A percentile compares a stretch with the other conserved stretches of the same genome.
These are phyloP conservation scores for Tetrahymena borealis DNA, from an alignment of 73 alveolate genomes.

Conservation along the genomic window DNA sequence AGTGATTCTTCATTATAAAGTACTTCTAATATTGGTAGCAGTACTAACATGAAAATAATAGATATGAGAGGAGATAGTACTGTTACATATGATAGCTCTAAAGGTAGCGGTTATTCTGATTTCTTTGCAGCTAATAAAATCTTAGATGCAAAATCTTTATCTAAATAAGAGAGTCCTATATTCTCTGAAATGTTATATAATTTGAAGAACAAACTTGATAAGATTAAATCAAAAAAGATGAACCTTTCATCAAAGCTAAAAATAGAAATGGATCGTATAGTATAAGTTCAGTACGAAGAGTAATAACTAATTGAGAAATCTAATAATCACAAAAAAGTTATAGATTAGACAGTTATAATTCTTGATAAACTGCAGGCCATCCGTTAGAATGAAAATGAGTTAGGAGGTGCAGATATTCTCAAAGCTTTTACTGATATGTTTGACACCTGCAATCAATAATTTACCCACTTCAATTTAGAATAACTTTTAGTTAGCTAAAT, in stretches of 20 bases:
- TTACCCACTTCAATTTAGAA: neutral
- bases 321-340: neutral
- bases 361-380: neutral
- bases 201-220: neutral
- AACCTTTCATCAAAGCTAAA: neutral
- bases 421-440: neutral
- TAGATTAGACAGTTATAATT: neutral
- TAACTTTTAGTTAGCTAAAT: neutral
- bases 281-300: neutral
- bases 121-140: neutral
- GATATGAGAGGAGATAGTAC: neutral
- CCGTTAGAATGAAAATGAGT: neutral
- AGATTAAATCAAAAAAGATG: neutral
- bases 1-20: neutral
- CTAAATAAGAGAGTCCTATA: neutral
- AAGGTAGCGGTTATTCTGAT: neutral
- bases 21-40: neutral
- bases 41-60: neutral
- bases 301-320: neutral
- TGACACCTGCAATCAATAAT: neutral
- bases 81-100: neutral
- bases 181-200: neutral
- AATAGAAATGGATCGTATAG: neutral
- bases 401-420: neutral
- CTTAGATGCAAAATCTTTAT: neutral